phyloP scores from a whole-genome alignment of 2,329 filamentous ascomycete genomes.

The Phyllosticta citriasiana region DNA sequence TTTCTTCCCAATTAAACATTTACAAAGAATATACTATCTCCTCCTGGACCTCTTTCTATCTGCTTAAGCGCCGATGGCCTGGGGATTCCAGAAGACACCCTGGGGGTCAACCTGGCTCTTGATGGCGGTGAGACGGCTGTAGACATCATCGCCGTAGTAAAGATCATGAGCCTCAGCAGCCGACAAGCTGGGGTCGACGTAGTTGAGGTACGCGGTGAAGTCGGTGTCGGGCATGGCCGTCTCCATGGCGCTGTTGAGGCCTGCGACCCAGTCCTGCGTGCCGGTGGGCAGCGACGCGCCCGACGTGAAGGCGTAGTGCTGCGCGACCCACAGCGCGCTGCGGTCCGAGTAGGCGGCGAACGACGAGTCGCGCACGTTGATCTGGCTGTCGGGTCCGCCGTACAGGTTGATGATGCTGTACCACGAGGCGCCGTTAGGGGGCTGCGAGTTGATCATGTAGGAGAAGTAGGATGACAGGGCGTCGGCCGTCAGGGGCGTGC shows the following conservation, averaged over 20 bases:
- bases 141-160: slow-evolving; percentile 37
- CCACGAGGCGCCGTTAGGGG: slow-evolving; percentile 15
- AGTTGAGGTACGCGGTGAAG: slow-evolving; percentile 46
- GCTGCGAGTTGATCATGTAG: slow-evolving; percentile 19
- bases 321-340: slow-evolving; percentile 27
- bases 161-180: slow-evolving; percentile 38
- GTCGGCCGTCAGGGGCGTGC: slow-evolving; percentile 19
- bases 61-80: slow-evolving; percentile 23
- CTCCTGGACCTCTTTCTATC: background rate
- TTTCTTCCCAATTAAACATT: background rate
- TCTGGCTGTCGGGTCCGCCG: slow-evolving; percentile 26
- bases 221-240: slow-evolving; percentile 26
- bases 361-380: slow-evolving; percentile 24
- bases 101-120: slow-evolving; percentile 34
- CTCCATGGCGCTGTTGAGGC: slow-evolving; percentile 32
- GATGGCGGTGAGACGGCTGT: slow-evolving; percentile 23
- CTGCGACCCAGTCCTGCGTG: slow-evolving; percentile 31
- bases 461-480: slow-evolving; percentile 21
- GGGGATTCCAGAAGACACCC: slow-evolving; percentile 28
- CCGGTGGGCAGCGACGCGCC: slow-evolving; percentile 19
- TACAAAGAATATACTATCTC: background rate
- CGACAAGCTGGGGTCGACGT: slow-evolving; percentile 40
- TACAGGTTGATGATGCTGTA: slow-evolving; percentile 31
- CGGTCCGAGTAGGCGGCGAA: slow-evolving; percentile 29
- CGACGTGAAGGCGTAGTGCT: slow-evolving; percentile 21